Evolutionary conservation across 768 basidiomycete genomes (phyloP), one percentile per base, ranked within the genome.

Genomic region (Phaeotremella fagi): DNA sequence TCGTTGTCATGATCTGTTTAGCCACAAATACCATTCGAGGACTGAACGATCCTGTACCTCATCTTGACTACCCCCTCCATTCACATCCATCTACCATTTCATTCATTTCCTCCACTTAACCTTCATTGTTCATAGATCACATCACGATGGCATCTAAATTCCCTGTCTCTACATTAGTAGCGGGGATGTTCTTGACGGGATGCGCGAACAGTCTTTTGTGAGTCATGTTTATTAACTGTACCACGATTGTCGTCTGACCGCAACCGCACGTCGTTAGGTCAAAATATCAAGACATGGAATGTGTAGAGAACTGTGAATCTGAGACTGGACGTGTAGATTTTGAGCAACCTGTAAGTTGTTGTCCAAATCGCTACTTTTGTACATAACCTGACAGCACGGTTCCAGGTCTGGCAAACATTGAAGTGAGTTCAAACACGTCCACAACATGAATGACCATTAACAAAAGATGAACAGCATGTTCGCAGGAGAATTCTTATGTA

Each of bases 301-400:
- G 94, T 70, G 92, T 97, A 38, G 90, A 90, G 80, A 87, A 92
- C 74, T 98, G 94, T 73, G 72, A 73, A 43, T 78, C 88, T 73
- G 81, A 84, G 1, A 57, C 66, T 2, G 77, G 78, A 29, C 83
- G 81, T 50, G 79, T 90, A 45, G 80, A 88, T 26, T 98, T 87
- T 72, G 91, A 97, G 68, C 94, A 97, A 73, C 91, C 90, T 3
- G 89, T 94, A 23, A 87, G 89, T 87, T 83, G 14, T 80, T 90
- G 26, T 29, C 24, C 23, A 14, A 50, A 49, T n/a, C n/a, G n/a
- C n/a, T n/a, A n/a, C n/a, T n/a, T n/a, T n/a, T n/a, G n/a, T n/a
- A n/a, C n/a, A n/a, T 26, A 18, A 28, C 41, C 50, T 55, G 37
- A 54, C 36, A 35, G 41, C 31, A 45, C 41, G 41, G 27, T 35